Conservation (phyloP, 2,329 filamentous ascomycete species). For the Parascedosporium putredinis region DNA sequence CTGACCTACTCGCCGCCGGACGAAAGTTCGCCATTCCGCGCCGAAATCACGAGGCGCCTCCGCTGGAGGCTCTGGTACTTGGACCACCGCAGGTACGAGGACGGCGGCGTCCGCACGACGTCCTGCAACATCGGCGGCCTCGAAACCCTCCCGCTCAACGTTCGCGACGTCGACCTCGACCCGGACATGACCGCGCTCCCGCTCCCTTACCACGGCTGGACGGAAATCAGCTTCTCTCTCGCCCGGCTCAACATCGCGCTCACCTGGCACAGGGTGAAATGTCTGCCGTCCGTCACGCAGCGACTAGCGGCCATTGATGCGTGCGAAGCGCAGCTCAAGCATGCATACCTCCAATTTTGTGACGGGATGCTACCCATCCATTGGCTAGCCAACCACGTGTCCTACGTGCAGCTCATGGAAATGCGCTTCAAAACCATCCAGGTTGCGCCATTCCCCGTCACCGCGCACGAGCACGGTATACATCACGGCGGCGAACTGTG, state of each 20-base stretch:
- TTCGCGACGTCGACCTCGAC: neutral
- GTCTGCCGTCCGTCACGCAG: neutral
- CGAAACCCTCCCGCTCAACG: neutral
- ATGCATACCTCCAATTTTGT: neutral
- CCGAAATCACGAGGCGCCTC: neutral
- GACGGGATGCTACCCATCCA: neutral
- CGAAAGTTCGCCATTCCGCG: neutral
- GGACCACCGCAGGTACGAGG: neutral
- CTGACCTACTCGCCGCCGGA: neutral
- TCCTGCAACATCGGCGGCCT: neutral
- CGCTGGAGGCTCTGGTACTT: slow-evolving; percentile 5
- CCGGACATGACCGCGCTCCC: neutral
- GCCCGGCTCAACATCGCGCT: neutral
- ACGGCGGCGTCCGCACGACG: neutral
- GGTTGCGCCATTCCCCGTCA: too few relatives aligned
- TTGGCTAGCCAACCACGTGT: slow-evolving; percentile 1
- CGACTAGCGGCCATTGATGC: neutral
- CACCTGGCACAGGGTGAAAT: neutral
- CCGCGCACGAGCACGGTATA: too few relatives aligned
- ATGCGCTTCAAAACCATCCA: slow-evolving; percentile 3
- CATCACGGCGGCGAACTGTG: too few relatives aligned
- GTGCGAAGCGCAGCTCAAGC: neutral
- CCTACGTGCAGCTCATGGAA: slow-evolving; percentile 1
- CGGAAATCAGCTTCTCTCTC: slow-evolving; percentile 1
- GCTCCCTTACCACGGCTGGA: neutral